A percentile compares a stretch with the other conserved stretches of the same genome.
phyloP scores from a whole-genome alignment of 1,284 basidiomycete species.

The Rhodotorula sp. region DNA sequence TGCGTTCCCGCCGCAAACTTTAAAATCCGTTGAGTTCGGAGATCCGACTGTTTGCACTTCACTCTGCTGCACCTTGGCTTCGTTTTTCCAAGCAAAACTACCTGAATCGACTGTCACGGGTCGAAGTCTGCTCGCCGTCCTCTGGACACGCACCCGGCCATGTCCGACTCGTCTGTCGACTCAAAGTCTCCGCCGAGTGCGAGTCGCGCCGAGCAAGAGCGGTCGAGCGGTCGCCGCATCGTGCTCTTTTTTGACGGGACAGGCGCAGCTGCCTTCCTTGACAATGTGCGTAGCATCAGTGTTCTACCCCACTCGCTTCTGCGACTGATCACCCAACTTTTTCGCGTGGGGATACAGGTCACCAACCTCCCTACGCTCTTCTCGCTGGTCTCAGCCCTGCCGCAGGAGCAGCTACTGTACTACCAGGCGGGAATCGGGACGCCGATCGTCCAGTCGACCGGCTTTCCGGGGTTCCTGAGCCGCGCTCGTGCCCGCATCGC shows the following conservation, averaged over 20 bases:
- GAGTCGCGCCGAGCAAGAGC: not conserved
- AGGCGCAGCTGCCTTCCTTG: conserved; percentile 10
- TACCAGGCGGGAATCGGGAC: conserved; percentile 18
- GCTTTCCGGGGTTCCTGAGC: not conserved
- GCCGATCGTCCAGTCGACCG: not conserved
- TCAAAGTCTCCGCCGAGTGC: not conserved
- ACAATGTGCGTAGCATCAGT: not conserved
- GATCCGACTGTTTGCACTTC: too few species aligned
- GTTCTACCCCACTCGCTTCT: too few species aligned
- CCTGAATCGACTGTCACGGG: too few species aligned
- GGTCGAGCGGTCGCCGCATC: not conserved
- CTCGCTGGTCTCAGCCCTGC: conserved; percentile 1
- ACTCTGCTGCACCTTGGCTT: too few species aligned
- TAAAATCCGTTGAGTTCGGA: too few species aligned
- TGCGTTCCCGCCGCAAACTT: too few species aligned
- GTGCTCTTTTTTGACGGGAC: conserved; percentile 40
- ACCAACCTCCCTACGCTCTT: conserved; percentile 17
- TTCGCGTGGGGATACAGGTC: not conserved
- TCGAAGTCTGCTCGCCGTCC: too few species aligned
- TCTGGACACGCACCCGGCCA: not conserved
- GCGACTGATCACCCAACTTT: too few species aligned
- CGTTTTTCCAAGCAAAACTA: too few species aligned
- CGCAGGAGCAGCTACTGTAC: conserved; percentile 14
- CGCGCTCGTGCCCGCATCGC: not conserved
- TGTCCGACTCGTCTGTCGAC: not conserved